These are phyloP conservation scores for Euphorbia lathyris DNA, from an alignment of 345 rosid genomes.

Conservation along the genomic window DNA sequence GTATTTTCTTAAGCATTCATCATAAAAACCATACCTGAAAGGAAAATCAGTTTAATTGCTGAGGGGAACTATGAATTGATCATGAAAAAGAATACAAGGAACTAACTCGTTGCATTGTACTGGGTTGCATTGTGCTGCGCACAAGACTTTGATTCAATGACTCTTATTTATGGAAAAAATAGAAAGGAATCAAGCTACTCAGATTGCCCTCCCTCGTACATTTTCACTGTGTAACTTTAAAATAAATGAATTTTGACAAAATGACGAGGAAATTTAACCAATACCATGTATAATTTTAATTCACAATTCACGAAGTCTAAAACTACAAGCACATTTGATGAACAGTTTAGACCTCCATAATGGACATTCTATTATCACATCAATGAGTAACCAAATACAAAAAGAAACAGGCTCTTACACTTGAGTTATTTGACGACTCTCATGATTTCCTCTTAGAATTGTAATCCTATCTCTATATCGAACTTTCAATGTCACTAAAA, in stretches of 20 bases:
- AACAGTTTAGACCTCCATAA: neutral
- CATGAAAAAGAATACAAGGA: conserved; percentile 1
- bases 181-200: neutral
- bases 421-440: conserved; percentile 38
- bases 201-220: neutral
- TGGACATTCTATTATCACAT: neutral
- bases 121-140: neutral
- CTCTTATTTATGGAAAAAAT: neutral
- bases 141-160: neutral
- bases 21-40: conserved; percentile 38
- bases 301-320: neutral
- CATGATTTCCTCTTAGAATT: conserved; percentile 36
- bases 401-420: conserved; percentile 26
- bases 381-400: neutral
- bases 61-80: neutral
- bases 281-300: neutral
- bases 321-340: neutral
- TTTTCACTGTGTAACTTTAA: neutral
- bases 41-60: neutral
- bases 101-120: neutral
- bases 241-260: neutral
- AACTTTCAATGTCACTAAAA: conserved; percentile 35
- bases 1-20: conserved; percentile 34
- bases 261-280: neutral
- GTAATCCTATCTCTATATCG: conserved; percentile 39